phyloP scores from a whole-genome alignment of 2,329 filamentous ascomycete species.

The Verticillium tricorpus region DNA sequence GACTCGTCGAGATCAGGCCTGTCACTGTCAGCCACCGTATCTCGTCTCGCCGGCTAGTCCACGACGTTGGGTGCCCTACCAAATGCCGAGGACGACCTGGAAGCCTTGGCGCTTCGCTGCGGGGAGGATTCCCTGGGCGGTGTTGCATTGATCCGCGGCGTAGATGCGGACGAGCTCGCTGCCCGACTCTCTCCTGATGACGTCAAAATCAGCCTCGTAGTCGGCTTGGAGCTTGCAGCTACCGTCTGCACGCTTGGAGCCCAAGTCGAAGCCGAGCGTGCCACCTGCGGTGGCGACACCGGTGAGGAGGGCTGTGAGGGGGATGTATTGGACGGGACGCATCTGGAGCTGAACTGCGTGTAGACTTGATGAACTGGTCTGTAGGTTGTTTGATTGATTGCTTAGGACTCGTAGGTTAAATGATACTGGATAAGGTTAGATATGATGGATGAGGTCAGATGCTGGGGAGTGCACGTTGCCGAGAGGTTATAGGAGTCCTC shows the following conservation, averaged over 20 bases:
- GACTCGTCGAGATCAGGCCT: conserved; percentile 61
- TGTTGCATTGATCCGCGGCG: conserved; percentile 62
- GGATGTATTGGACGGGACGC: too few relatives aligned
- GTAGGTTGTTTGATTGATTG: neutral
- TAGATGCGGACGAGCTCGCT: conserved; percentile 61
- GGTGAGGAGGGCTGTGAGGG: conserved; percentile 10
- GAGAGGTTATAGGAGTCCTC: too few relatives aligned
- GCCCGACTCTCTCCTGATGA: conserved; percentile 45
- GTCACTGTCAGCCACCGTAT: neutral
- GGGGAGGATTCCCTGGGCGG: conserved; percentile 57
- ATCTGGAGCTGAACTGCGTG: too few relatives aligned
- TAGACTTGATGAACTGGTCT: too few relatives aligned
- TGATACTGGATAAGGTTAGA: too few relatives aligned
- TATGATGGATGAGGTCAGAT: too few relatives aligned
- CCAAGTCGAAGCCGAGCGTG: conserved; percentile 59
- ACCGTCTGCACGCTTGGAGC: conserved; percentile 57
- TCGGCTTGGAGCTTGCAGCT: conserved; percentile 58
- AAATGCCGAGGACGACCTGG: conserved; percentile 66
- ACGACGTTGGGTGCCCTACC: conserved; percentile 37
- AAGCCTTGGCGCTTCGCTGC: conserved; percentile 61
- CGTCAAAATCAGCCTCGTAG: conserved; percentile 62
- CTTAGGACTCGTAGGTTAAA: too few relatives aligned
- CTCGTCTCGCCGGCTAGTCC: neutral
- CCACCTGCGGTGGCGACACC: conserved; percentile 34
- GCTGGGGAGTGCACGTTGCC: too few relatives aligned